Evolutionary conservation across 2,329 filamentous ascomycete genomes (phyloP).

Genomic region (Microdochium nivale): DNA sequence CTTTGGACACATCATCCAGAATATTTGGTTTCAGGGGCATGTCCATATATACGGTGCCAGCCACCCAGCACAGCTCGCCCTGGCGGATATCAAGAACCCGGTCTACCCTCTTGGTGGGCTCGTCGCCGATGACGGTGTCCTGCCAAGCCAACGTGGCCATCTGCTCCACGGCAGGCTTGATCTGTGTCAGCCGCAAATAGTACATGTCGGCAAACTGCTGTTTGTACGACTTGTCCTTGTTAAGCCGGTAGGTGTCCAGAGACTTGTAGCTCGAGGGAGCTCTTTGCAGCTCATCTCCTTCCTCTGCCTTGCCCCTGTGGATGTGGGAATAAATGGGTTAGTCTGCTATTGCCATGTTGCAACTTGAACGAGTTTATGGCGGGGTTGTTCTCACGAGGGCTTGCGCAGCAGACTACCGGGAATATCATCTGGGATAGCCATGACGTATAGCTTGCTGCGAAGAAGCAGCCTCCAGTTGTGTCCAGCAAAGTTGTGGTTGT

Average conservation of each 20-base stretch:
- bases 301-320: constrained; percentile 24
- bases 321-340: neutral
- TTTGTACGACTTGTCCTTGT: constrained; percentile 67
- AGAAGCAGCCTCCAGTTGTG: neutral
- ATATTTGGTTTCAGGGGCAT: constrained; percentile 96
- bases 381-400: constrained; percentile 33
- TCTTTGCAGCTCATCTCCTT: constrained; percentile 35
- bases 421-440: constrained; percentile 36
- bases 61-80: constrained; percentile 91
- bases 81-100: constrained; percentile 92
- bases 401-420: constrained; percentile 34
- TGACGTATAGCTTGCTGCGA: constrained; percentile 13
- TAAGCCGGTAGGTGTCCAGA: constrained; percentile 64
- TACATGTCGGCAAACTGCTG: constrained; percentile 99
- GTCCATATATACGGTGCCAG: constrained; percentile 93
- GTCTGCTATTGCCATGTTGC: neutral
- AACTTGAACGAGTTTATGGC: neutral
- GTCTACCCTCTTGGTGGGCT: constrained; percentile 68
- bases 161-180: constrained; percentile 75
- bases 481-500: neutral
- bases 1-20: constrained; percentile 87
- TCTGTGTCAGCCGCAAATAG: constrained; percentile 78
- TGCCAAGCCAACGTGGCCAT: constrained; percentile 70
- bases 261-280: constrained; percentile 58
- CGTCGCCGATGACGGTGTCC: constrained; percentile 67